Evolutionary conservation across 1,284 basidiomycete genomes (phyloP).

Genomic region (Hymenochaete sp.): DNA sequence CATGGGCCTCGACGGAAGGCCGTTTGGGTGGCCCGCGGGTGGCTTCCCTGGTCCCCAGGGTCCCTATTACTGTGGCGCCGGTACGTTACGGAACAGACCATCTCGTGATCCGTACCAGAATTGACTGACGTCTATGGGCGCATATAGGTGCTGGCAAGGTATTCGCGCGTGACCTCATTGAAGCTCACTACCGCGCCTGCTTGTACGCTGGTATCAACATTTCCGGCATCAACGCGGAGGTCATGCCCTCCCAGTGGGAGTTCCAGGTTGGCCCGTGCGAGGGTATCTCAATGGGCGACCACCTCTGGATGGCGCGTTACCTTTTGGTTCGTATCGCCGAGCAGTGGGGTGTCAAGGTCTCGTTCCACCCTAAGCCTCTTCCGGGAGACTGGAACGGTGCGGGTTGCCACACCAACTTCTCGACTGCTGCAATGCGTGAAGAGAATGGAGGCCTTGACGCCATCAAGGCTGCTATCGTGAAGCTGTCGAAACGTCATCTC

Average conservation of each 20-base stretch:
- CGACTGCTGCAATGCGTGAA: constrained; percentile 87
- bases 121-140: constrained; percentile 5
- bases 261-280: constrained; percentile 99
- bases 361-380: constrained; percentile 99
- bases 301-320: constrained; percentile 95
- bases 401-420: constrained; percentile 94
- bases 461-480: constrained; percentile 92
- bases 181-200: constrained; percentile 98
- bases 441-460: constrained; percentile 89
- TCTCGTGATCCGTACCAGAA: constrained; percentile 18
- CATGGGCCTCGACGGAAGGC: constrained; percentile 86
- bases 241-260: constrained; percentile 99
- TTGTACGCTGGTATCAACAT: constrained; percentile 97
- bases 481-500: constrained; percentile 73
- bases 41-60: constrained; percentile 99
- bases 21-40: constrained; percentile 96
- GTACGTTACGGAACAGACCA: constrained; percentile 39
- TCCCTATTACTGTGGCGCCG: constrained; percentile 99
- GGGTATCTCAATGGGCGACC: constrained; percentile 98
- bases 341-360: constrained; percentile 97
- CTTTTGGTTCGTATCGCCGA: constrained; percentile 90
- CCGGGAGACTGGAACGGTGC: constrained; percentile 99
- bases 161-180: constrained; percentile 96
- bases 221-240: constrained; percentile 99
- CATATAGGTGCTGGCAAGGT: constrained; percentile 84